phyloP scores from a whole-genome alignment of 192 early-diverging fungal species.

The Linnemannia hyalina region DNA sequence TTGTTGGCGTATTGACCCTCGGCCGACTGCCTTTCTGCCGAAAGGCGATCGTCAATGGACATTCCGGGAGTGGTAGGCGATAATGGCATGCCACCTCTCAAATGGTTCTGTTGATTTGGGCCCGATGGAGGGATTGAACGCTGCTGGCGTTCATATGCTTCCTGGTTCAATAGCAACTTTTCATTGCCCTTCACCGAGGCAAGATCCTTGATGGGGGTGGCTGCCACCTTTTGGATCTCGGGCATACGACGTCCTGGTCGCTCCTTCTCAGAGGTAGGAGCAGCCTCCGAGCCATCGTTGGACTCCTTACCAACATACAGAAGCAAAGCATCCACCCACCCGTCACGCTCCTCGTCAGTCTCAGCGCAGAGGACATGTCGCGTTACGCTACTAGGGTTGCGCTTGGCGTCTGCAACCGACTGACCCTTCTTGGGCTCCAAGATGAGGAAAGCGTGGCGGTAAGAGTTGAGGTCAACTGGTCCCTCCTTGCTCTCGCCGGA shows the following conservation, averaged over 20 bases:
- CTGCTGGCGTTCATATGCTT: conserved; percentile 49
- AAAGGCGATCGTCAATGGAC: conserved; percentile 27
- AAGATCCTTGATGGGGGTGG: conserved; percentile 54
- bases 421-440: conserved; percentile 82
- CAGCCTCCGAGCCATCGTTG: conserved; percentile 20
- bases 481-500: conserved; percentile 35
- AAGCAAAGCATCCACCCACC: conserved; percentile 85
- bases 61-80: conserved; percentile 26
- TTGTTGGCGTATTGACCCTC: conserved; percentile 28
- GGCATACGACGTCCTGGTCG: conserved; percentile 32
- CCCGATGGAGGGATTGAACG: conserved; percentile 30
- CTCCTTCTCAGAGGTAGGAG: conserved; percentile 15
- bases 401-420: conserved; percentile 44
- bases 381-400: conserved; percentile 51
- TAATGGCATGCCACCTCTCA: conserved; percentile 32
- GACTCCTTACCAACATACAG: conserved; percentile 55
- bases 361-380: conserved; percentile 90
- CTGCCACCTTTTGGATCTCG: conserved; percentile 48
- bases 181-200: conserved; percentile 32
- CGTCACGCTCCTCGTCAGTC: conserved; percentile 90
- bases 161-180: conserved; percentile 52
- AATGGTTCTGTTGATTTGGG: conserved; percentile 22
- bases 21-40: conserved; percentile 31
- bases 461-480: conserved; percentile 66
- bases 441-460: conserved; percentile 89